Conservation (phyloP, 805 yeast species). For the Wickerhamomyces silvicola region DNA sequence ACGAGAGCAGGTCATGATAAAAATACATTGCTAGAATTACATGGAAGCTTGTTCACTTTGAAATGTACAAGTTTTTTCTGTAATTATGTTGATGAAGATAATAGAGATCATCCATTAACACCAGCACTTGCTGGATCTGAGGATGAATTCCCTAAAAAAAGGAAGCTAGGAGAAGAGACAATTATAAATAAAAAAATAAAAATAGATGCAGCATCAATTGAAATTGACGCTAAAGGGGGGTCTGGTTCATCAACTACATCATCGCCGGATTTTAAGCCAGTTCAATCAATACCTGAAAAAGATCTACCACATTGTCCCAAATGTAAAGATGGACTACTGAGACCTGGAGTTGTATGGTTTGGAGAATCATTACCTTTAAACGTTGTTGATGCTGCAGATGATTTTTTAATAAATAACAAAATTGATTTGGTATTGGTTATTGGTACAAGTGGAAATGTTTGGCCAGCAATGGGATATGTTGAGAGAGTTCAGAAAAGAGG, state of each 20-base stretch:
- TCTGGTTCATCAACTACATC: slow-evolving; percentile 10
- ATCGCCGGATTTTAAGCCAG: slow-evolving; percentile 43
- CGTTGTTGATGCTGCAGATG: slow-evolving; percentile 62
- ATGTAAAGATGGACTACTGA: slow-evolving; percentile 57
- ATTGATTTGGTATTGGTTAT: slow-evolving; percentile 76
- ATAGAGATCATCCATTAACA: slow-evolving; percentile 54
- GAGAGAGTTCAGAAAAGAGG: slow-evolving; percentile 68
- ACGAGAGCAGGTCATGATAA: slow-evolving; percentile 57
- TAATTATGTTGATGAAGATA: slow-evolving; percentile 47
- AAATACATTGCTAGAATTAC: slow-evolving; percentile 56
- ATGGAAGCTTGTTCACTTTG: slow-evolving; percentile 70
- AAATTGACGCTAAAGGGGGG: slow-evolving; percentile 3
- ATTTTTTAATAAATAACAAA: slow-evolving; percentile 44
- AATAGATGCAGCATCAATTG: too few relatives aligned
- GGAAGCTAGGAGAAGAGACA: slow-evolving; percentile 10
- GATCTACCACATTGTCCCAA: slow-evolving; percentile 73
- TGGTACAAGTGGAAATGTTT: slow-evolving; percentile 79
- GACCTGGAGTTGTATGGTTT: slow-evolving; percentile 94
- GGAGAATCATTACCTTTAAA: slow-evolving; percentile 78
- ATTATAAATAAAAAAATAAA: too few relatives aligned
- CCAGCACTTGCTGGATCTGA: slow-evolving; percentile 40
- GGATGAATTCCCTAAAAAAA: slow-evolving; percentile 24
- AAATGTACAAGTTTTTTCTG: slow-evolving; percentile 75
- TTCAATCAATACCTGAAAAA: slow-evolving; percentile 38
- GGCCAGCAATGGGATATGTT: slow-evolving; percentile 92